These are phyloP conservation scores for Chlorella sp. DNA, from an alignment of 139 green algal species.

Conservation along the genomic window DNA sequence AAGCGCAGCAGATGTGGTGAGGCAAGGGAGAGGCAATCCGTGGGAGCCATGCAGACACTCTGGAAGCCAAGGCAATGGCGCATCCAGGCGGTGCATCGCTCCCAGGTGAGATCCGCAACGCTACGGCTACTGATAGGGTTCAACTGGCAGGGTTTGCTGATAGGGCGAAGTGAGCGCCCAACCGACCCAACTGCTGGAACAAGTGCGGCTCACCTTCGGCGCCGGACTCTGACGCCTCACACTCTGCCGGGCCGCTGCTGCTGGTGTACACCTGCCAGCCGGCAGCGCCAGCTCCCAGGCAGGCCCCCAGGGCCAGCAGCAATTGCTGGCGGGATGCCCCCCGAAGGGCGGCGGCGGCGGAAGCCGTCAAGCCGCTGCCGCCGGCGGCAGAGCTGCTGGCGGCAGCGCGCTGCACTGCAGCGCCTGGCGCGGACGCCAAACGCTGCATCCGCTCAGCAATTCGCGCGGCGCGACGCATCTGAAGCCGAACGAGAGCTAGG, in stretches of 20 bases:
- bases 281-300: background rate
- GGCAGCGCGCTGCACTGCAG: background rate
- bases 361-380: no score
- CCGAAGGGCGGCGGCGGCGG: no score
- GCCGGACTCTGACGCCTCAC: background rate
- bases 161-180: background rate
- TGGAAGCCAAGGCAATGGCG: background rate
- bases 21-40: background rate
- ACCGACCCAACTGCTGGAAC: background rate
- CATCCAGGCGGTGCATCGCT: background rate
- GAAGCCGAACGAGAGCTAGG: no score
- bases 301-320: background rate
- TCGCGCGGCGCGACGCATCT: no score
- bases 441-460: background rate
- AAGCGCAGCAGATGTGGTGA: background rate
- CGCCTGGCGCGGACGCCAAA: background rate
- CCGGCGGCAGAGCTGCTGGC: background rate
- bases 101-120: background rate
- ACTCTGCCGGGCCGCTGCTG: background rate
- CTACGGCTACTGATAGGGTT: background rate
- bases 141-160: no score
- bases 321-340: background rate
- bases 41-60: no score
- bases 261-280: background rate
- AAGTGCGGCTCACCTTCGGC: background rate